These are phyloP conservation scores for Vinca major DNA, from an alignment of 305 asterid genomes.

Conservation along the genomic window DNA sequence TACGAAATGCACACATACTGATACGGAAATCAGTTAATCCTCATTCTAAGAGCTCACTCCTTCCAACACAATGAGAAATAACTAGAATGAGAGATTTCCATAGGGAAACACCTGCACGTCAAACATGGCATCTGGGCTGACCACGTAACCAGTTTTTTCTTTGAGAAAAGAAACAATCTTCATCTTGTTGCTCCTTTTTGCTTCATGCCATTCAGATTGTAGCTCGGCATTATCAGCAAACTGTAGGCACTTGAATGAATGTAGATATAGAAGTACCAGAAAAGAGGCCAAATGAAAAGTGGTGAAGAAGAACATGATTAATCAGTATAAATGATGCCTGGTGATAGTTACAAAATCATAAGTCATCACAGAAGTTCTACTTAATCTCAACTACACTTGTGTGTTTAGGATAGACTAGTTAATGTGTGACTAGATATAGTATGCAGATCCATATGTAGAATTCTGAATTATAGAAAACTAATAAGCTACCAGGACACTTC, in stretches of 20 bases:
- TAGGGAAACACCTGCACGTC: conserved; percentile 44
- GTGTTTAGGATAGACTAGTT: not conserved
- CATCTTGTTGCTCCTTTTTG: conserved; percentile 42
- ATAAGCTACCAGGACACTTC: not conserved
- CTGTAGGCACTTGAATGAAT: conserved; percentile 19
- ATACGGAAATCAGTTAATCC: not conserved
- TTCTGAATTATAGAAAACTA: too few species aligned
- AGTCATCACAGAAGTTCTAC: not conserved
- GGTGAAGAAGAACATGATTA: not conserved
- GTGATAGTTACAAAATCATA: not conserved
- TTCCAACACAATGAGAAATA: too few species aligned
- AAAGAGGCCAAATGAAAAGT: not conserved
- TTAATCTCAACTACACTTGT: not conserved
- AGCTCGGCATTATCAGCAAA: conserved; percentile 48
- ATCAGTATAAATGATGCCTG: not conserved
- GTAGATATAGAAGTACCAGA: not conserved
- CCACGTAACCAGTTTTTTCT: conserved; percentile 49
- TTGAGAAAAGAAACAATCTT: conserved; percentile 41
- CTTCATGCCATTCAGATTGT: conserved; percentile 52
- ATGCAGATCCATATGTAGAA: not conserved
- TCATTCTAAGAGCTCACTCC: too few species aligned
- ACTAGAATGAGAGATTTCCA: not conserved
- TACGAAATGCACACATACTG: not conserved
- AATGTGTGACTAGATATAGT: not conserved
- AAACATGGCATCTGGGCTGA: conserved; percentile 58